Percentiles rank a stretch among this genome's conserved stretches.
Conservation (phyloP, 1,139 yeast species). For the Blastobotrys arbuscula region DNA sequence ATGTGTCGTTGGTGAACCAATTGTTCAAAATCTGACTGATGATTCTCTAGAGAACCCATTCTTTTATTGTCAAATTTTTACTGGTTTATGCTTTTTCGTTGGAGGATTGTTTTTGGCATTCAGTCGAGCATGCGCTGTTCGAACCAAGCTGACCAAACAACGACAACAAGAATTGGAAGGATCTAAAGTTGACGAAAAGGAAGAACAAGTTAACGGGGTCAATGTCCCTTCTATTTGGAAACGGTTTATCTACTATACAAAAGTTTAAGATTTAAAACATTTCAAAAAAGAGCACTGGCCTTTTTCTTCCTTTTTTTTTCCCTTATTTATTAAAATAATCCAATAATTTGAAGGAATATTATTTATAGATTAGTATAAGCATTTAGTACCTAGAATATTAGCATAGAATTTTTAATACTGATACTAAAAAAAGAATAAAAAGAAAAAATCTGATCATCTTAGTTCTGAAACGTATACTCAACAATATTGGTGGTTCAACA, state of each 20-base stretch:
- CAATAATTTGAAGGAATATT: too few species aligned
- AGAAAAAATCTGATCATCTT: too few species aligned
- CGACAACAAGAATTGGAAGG: neutral
- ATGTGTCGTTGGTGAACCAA: constrained; percentile 48
- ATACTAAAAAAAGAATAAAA: too few species aligned
- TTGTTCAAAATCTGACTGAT: constrained; percentile 43
- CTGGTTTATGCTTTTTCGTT: constrained; percentile 27
- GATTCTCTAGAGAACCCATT: constrained; percentile 3
- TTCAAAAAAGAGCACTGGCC: too few species aligned
- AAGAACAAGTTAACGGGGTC: neutral
- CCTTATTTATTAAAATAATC: too few species aligned
- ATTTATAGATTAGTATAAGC: too few species aligned
- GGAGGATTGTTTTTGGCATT: constrained; percentile 24
- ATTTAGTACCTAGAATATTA: too few species aligned
- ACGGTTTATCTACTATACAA: neutral
- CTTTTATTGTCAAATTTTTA: constrained; percentile 25
- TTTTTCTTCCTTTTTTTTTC: too few species aligned
- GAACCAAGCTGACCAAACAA: neutral
- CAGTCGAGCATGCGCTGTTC: constrained; percentile 18
- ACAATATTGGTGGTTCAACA: too few species aligned
- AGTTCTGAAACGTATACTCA: too few species aligned
- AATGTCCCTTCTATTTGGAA: neutral
- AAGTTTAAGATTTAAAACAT: too few species aligned
- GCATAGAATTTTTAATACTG: too few species aligned
- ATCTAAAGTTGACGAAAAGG: neutral